Base-by-base conservation (phyloP, 768 basidiomycete genomes). In the Inosperma sp. region DNA sequence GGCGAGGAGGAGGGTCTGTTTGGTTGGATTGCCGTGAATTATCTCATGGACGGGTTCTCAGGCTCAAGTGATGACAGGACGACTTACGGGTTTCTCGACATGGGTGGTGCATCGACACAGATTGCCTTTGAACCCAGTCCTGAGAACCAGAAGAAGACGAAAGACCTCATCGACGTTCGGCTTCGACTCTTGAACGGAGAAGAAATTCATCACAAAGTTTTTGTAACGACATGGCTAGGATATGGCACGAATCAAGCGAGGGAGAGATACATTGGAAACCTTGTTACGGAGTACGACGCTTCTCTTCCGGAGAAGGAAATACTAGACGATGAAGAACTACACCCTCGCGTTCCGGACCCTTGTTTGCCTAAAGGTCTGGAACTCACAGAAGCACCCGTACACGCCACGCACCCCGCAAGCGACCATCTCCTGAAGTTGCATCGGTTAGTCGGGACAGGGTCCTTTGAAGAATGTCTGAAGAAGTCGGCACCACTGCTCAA, bases 1-100 rank as follows among this genome's bases (percentile, higher is more conserved):
- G 96, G 96, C 52, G 94, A 98, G 68, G 96, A 99, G 68, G 96
- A 99, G 63, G 96, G 96, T 0, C 72, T 98, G 35, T 98, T 93
- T 68, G 96, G 96, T 0, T 99, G 96, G 96, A 93, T 99, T 50
- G 93, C 94, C 0, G 93, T 98, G 60, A 99, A 98, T 68, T 98
- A 99, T 66, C 83, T 98, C 42, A 94, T 97, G 91, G 89, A 98
- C 62, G 95, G 94, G 2, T 99, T 99, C 62, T 74, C 73, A 7
- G 76, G 76, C 8, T 66, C 68, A 0, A 71, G 66, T 47, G 64
- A 78, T 45, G 76, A 81, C 64, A 78, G 76, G 42, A 90, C 91
- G 16, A 97, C 95, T 4, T 98, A 92, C 62, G 96, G 96, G 5
- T 99, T 99, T 67, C 74, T 99, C 57, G 96, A 99, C 65, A 99